Base-by-base conservation (phyloP, 1,284 basidiomycete species). In the Heliocybe sulcata region DNA sequence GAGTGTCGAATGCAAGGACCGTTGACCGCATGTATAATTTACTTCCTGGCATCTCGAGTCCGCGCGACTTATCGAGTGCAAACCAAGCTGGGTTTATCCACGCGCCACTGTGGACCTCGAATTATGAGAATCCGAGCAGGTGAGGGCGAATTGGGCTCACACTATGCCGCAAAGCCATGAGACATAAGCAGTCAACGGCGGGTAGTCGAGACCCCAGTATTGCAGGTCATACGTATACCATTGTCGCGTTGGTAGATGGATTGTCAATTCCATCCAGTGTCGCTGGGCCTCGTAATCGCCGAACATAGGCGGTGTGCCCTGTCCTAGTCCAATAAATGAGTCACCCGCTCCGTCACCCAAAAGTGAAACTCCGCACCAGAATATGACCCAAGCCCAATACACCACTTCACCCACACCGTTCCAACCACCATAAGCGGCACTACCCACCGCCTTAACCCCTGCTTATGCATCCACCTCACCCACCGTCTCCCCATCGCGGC, bases 181-280 rank as follows among this genome's bases (percentile, higher is more conserved):
- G 52, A 87, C 77, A 64, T 94, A 94, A 2, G 92, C 94, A 1
- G 94, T 96, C 54, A 97, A 66, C 8, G 94, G 94, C 2, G 94
- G 94, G 70, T 97, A 94, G 69, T 94, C 92, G 53, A 97, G 77
- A 0, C 92, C 92, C 94, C 94, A 97, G 63, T 95, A 95, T 52
- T 81, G 81, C 31, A 92, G 74, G 63, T 95, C 91, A 68, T 94
- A 91, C 1, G 72, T 83, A 69, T 96, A 96, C 94, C 94, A 96
- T 61, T 86, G 70, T 9, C 72, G 75, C 25, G 81, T 64, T 0
- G 91, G 90, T 2, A 93, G 72, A 64, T 93, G 87, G 29, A 82
- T 71, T 0, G 92, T 92, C 45, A 96, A 69, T 62, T 95, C 92
- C 83, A 95, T 91, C 94, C 93, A 96, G 69, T 96, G 93, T 53